Evolutionary conservation across 2,329 filamentous ascomycete genomes (phyloP).

Genomic region (Colletotrichum lini): DNA sequence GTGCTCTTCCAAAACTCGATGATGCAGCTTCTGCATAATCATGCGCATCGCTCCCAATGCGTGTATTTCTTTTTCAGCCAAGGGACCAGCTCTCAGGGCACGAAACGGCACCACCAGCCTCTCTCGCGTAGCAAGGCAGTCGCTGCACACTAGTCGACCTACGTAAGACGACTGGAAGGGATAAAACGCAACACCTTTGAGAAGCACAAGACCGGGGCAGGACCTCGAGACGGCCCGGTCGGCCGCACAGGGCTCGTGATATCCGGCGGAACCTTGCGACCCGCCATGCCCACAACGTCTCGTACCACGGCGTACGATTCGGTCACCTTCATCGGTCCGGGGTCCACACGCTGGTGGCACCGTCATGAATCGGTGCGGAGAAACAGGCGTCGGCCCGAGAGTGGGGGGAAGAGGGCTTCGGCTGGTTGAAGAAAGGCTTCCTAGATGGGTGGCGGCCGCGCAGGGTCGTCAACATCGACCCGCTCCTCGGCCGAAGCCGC

Average conservation of each 20-base stretch:
- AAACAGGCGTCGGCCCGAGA: neutral
- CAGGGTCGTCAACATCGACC: neutral
- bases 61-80: no score
- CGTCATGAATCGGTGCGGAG: neutral
- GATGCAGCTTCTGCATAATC: neutral
- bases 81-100: no score
- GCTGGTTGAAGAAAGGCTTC: neutral
- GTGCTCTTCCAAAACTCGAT: neutral
- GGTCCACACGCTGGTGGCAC: neutral
- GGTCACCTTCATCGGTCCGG: neutral
- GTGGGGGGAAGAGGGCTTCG: neutral
- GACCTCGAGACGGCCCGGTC: neutral
- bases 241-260: constrained; percentile 17
- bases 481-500: neutral
- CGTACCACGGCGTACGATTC: neutral
- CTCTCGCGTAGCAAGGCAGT: neutral
- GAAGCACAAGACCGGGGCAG: neutral
- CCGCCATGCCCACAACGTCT: neutral
- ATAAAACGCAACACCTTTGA: neutral
- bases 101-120: neutral
- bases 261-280: constrained; percentile 20
- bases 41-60: neutral
- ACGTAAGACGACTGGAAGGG: neutral
- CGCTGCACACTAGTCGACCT: neutral
- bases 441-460: neutral